Conservation (phyloP, 768 basidiomycete species). For the Boletellus ananiceps region DNA sequence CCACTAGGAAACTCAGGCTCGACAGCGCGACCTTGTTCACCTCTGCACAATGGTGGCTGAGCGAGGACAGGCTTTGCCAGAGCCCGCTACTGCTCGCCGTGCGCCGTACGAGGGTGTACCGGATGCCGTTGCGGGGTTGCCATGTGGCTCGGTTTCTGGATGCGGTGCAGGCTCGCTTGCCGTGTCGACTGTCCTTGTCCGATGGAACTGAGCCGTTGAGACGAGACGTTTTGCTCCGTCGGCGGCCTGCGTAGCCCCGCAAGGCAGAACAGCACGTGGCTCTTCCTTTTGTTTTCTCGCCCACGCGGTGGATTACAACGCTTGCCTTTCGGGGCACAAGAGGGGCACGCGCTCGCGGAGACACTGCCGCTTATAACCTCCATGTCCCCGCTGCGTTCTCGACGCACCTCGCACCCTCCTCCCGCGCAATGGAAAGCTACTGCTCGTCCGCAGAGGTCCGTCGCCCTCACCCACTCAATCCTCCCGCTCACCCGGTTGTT, state of each 20-base stretch:
- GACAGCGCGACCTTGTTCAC: too few relatives aligned
- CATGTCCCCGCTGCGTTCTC: background rate
- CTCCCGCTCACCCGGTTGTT: constrained; percentile 6
- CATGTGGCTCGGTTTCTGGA: constrained; percentile 28
- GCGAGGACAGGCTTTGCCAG: too few relatives aligned
- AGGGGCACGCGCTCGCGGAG: constrained; percentile 2
- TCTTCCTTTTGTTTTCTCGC: constrained; percentile 23
- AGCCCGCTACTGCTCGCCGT: too few relatives aligned
- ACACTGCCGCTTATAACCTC: constrained; percentile 13
- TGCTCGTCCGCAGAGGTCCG: constrained; percentile 31
- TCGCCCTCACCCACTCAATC: background rate
- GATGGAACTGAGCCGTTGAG: too few relatives aligned
- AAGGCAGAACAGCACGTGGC: background rate
- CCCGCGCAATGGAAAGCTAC: constrained; percentile 18
- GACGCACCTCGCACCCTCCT: background rate
- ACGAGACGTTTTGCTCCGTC: too few relatives aligned
- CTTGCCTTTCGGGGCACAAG: constrained; percentile 31
- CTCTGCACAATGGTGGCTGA: too few relatives aligned
- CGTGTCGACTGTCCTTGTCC: too few relatives aligned
- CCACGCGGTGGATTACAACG: constrained; percentile 24
- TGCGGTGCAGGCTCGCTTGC: constrained; percentile 18
- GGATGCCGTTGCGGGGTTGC: constrained; percentile 4
- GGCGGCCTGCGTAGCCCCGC: too few relatives aligned
- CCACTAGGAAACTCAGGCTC: background rate
- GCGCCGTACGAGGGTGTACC: too few relatives aligned